A percentile compares a stretch with the other conserved stretches of the same genome.
phyloP scores from a whole-genome alignment of 495 filamentous ascomycete species.

The Hypoxylon lienhwacheense region DNA sequence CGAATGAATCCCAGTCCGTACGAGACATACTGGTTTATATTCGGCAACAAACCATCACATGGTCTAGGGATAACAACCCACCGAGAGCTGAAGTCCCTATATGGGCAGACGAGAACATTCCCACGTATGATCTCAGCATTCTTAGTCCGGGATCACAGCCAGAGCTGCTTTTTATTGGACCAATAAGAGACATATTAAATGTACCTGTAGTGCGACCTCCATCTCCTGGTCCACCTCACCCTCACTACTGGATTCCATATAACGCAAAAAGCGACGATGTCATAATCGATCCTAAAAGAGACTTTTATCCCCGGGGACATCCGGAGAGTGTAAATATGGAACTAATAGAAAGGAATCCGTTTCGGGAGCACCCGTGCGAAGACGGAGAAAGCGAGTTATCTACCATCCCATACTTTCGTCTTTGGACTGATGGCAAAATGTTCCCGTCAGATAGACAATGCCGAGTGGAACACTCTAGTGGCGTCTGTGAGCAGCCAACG shows the following conservation, averaged over 20 bases:
- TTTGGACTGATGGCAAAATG: constrained; percentile 1
- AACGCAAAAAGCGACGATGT: background rate
- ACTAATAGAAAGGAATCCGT: background rate
- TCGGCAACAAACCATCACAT: background rate
- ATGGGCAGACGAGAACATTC: background rate
- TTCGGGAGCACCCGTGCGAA: constrained; percentile 5
- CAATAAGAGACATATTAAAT: background rate
- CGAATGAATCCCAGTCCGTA: background rate
- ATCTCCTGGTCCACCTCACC: constrained; percentile 8
- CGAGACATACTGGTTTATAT: constrained; percentile 1
- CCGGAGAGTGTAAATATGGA: background rate
- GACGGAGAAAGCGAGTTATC: background rate
- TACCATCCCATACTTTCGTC: background rate
- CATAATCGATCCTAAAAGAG: background rate
- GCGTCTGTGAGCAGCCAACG: background rate
- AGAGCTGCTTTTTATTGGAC: background rate
- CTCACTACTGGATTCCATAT: constrained; percentile 1
- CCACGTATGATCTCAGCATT: background rate
- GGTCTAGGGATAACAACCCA: background rate
- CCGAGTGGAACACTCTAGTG: background rate
- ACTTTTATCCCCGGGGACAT: background rate
- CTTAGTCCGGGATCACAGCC: background rate
- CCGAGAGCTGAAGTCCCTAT: background rate
- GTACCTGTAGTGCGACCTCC: background rate
- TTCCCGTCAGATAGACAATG: background rate